Percentiles rank a stretch among this genome's conserved stretches.
Evolutionary conservation across 371 early-diverging fungal genomes (phyloP).

Genomic region (Rhizopus delemar): DNA sequence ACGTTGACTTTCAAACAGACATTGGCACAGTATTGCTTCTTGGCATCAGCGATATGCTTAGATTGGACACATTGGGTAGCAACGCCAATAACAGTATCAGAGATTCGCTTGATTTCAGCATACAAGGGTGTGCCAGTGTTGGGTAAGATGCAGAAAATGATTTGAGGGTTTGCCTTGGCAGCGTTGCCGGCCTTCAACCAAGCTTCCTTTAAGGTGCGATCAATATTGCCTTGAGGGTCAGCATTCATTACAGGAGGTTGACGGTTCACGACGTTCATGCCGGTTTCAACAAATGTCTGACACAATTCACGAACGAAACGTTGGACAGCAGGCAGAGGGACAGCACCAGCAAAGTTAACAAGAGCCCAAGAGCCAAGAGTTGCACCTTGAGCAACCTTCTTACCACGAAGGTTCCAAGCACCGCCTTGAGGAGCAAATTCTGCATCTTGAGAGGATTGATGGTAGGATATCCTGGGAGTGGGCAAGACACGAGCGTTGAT

Average conservation of each 20-base stretch:
- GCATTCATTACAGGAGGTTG: conserved; percentile 72
- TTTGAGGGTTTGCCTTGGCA: conserved; percentile 73
- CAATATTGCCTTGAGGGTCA: conserved; percentile 68
- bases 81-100: conserved; percentile 85
- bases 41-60: conserved; percentile 64
- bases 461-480: conserved; percentile 74
- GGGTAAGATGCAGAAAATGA: conserved; percentile 80
- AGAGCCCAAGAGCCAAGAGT: conserved; percentile 82
- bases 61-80: conserved; percentile 89
- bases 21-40: conserved; percentile 71
- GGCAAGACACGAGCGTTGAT: conserved; percentile 71
- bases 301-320: conserved; percentile 58
- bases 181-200: conserved; percentile 62
- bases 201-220: conserved; percentile 64
- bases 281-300: conserved; percentile 55
- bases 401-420: conserved; percentile 87
- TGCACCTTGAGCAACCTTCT: conserved; percentile 72
- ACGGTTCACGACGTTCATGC: conserved; percentile 60
- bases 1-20: conserved; percentile 78
- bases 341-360: conserved; percentile 53
- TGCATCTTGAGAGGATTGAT: conserved; percentile 54
- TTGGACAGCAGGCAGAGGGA: conserved; percentile 38
- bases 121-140: conserved; percentile 81
- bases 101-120: conserved; percentile 89
- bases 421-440: conserved; percentile 75